phyloP scores from a whole-genome alignment of 495 filamentous ascomycete genomes.

The Lepraria neglecta region DNA sequence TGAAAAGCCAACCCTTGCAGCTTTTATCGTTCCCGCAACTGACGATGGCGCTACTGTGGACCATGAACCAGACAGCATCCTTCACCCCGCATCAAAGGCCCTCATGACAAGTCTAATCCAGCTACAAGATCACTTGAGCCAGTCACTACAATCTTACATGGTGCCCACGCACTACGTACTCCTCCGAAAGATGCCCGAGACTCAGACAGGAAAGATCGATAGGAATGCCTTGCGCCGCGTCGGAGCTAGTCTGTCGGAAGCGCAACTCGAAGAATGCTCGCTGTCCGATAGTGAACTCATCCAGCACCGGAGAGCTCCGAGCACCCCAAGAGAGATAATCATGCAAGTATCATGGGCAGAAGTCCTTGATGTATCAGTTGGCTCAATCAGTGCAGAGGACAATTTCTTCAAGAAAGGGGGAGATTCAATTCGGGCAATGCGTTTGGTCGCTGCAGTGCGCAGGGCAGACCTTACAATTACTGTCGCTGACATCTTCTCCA shows the following conservation, averaged over 20 bases:
- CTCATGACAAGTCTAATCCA: too few relatives aligned
- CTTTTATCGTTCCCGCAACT: not conserved
- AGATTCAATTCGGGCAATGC: conserved; percentile 28
- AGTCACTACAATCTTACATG: not conserved
- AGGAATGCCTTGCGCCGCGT: not conserved
- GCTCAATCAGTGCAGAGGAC: conserved; percentile 35
- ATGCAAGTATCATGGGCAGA: too few relatives aligned
- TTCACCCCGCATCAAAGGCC: too few relatives aligned
- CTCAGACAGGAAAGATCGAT: not conserved
- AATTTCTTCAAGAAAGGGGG: conserved; percentile 27
- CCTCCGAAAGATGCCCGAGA: not conserved
- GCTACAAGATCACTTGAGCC: not conserved
- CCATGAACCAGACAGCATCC: too few relatives aligned
- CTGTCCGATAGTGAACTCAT: too few relatives aligned
- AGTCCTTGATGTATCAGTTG: conserved; percentile 17
- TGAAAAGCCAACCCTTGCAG: not conserved
- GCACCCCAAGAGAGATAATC: too few relatives aligned
- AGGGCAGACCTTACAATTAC: not conserved
- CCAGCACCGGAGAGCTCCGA: too few relatives aligned
- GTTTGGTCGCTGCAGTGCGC: conserved; percentile 2
- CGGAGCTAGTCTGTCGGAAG: not conserved
- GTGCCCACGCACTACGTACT: not conserved
- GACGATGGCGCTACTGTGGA: not conserved
- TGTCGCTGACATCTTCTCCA: conserved; percentile 21
- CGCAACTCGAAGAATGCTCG: too few relatives aligned